Percentiles rank a stretch among this genome's conserved stretches.
Evolutionary conservation across 345 rosid species (phyloP).

Genomic region (Ceriops tagal): DNA sequence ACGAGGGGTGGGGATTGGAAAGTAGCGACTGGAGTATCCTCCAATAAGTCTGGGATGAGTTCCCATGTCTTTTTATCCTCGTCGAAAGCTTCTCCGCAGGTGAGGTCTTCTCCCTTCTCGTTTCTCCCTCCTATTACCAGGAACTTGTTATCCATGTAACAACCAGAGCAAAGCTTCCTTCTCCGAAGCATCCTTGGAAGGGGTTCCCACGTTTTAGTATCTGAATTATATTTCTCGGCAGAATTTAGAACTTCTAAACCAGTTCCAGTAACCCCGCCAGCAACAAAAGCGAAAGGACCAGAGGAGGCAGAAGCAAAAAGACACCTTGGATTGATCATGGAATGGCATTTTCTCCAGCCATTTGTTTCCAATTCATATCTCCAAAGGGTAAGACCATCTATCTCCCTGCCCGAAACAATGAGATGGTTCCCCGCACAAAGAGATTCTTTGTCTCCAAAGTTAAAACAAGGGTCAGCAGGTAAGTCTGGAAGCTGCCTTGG

Average conservation of each 20-base stretch:
- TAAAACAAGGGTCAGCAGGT: conserved; percentile 66
- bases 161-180: conserved; percentile 64
- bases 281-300: conserved; percentile 59
- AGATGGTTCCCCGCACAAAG: conserved; percentile 78
- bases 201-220: conserved; percentile 60
- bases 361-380: conserved; percentile 65
- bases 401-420: conserved; percentile 67
- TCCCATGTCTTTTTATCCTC: conserved; percentile 53
- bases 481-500: conserved; percentile 54
- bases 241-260: conserved; percentile 40
- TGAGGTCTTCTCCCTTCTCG: conserved; percentile 42
- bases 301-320: conserved; percentile 74
- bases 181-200: conserved; percentile 51
- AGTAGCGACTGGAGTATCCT: conserved; percentile 42
- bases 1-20: conserved; percentile 75
- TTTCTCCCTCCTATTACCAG: conserved; percentile 74
- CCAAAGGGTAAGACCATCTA: conserved; percentile 54
- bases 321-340: conserved; percentile 65
- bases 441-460: conserved; percentile 63
- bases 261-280: conserved; percentile 58
- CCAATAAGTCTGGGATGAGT: conserved; percentile 51
- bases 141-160: conserved; percentile 69
- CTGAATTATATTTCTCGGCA: conserved; percentile 67
- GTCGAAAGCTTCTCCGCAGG: conserved; percentile 73
- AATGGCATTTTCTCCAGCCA: conserved; percentile 71